Evolutionary conservation across 2,329 filamentous ascomycete species (phyloP), one percentile per base, ranked within the genome.

Genomic region (Epichloe bromicola): DNA sequence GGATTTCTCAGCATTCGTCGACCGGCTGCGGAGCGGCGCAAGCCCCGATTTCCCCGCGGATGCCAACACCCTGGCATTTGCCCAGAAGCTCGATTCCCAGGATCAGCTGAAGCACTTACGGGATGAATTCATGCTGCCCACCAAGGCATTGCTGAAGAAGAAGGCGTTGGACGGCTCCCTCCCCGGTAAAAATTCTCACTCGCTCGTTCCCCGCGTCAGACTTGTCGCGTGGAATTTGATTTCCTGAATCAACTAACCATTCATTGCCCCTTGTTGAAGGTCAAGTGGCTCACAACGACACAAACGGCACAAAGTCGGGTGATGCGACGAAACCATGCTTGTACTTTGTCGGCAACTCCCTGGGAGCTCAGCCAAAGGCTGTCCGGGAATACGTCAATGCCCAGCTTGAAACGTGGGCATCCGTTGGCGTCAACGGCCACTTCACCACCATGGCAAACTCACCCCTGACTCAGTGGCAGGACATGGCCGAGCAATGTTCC

Each of bases 311-410:
- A 30, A 58, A 26, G 10, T 49, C 55, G 1, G n/a, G 68, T 59
- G 41, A 20, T 17, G 40, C 41, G 14, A 33, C 46, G 5, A 58
- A 66, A 45, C 60, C 63, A 52, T 65, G 65, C 53, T 83, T 88
- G 53, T 96, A 95, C 66, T 82, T 96, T 56, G 91, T 88, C 57
- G 90, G 90, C 51, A 95, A 95, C 70, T 95, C 88, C 88, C 76
- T 95, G 1, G 89, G 89, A 38, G 78, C 91, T 4, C 89, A 95
- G 65, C 88, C 90, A 43, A 80, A 78, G 55, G 76, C 77, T 14
- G 82, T 83, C 0, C 73, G 77, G 17, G 70, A 75, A 15, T 82
- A 87, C 55, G 69, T 95, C 55, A 72, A 82, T 44, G 76, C 80
- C 5, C 88, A 94, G 58, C 76, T 95, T 1, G 78, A 85, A 55